These are phyloP conservation scores for Cyclostephanos tholiformis DNA, from an alignment of 108 stramenopile species.

Conservation along the genomic window DNA sequence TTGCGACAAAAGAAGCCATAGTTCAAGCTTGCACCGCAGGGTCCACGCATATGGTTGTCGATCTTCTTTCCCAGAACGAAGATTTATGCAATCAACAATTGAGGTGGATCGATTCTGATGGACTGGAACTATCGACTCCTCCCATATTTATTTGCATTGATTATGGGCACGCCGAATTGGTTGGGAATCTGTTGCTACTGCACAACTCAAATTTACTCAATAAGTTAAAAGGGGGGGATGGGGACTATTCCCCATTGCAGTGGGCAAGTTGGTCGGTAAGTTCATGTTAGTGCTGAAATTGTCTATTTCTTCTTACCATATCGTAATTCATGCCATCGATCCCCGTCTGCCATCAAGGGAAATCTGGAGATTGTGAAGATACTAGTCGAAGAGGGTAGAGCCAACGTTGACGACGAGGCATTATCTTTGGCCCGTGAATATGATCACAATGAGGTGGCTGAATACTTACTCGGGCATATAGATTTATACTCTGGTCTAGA, in stretches of 20 bases:
- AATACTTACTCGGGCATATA: constrained; percentile 35
- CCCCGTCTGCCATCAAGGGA: background rate
- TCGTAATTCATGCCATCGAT: constrained; percentile 7
- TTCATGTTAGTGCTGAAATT: background rate
- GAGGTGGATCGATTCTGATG: constrained; percentile 42
- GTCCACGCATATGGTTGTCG: background rate
- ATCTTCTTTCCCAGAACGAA: constrained; percentile 14
- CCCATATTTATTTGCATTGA: constrained; percentile 58
- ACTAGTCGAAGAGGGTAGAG: constrained; percentile 20
- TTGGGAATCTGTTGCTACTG: constrained; percentile 30
- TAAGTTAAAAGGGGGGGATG: constrained; percentile 24
- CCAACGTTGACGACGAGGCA: constrained; percentile 45
- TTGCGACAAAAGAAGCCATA: constrained; percentile 3
- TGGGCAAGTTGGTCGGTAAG: constrained; percentile 45
- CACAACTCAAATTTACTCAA: constrained; percentile 15
- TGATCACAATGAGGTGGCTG: constrained; percentile 37
- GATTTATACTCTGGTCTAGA: constrained; percentile 52
- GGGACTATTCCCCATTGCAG: constrained; percentile 34
- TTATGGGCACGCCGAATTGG: constrained; percentile 48
- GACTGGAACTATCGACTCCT: constrained; percentile 39
- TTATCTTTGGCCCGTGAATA: constrained; percentile 52
- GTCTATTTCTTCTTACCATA: constrained; percentile 13
- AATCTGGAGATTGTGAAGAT: constrained; percentile 21
- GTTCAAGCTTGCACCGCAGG: constrained; percentile 4
- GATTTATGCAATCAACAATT: constrained; percentile 11